Conservation (phyloP, 2,329 filamentous ascomycete species). For the Aspergillus sp. region DNA sequence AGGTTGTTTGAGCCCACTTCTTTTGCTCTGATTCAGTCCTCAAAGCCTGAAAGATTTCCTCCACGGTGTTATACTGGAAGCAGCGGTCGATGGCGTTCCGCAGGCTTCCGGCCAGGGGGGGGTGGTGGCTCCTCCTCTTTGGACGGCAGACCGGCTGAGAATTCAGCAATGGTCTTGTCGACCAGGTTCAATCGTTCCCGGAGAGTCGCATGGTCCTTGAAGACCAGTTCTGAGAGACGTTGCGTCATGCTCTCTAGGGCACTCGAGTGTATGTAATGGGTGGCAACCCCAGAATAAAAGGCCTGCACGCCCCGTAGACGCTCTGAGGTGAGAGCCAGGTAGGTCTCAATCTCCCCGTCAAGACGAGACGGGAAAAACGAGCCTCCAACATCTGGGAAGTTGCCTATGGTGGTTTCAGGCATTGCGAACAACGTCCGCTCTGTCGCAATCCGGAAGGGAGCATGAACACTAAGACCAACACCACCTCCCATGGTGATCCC, state of each 20-base stretch:
- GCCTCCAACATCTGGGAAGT: slow-evolving; percentile 96
- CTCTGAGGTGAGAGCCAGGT: slow-evolving; percentile 86
- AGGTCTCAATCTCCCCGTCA: slow-evolving; percentile 79
- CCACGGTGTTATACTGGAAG: slow-evolving; percentile 60
- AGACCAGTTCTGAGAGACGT: slow-evolving; percentile 80
- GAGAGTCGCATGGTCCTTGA: slow-evolving; percentile 65
- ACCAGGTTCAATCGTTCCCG: slow-evolving; percentile 61
- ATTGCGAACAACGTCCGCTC: slow-evolving; percentile 95
- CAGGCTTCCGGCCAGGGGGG: slow-evolving; percentile 57
- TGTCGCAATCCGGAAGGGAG: slow-evolving; percentile 91
- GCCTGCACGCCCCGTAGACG: slow-evolving; percentile 72
- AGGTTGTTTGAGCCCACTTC: slow-evolving; percentile 71
- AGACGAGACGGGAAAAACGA: slow-evolving; percentile 92
- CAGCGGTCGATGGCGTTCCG: slow-evolving; percentile 78
- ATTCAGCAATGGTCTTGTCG: slow-evolving; percentile 86
- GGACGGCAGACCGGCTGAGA: slow-evolving; percentile 68
- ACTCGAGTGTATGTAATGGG: slow-evolving; percentile 91
- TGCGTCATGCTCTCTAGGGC: slow-evolving; percentile 71
- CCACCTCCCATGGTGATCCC: slow-evolving; percentile 98
- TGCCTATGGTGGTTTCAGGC: slow-evolving; percentile 96
- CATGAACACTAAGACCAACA: slow-evolving; percentile 87
- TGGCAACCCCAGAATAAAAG: slow-evolving; percentile 86
- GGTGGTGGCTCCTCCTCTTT: slow-evolving; percentile 45
- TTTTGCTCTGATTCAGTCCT: slow-evolving; percentile 47
- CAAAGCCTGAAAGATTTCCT: slow-evolving; percentile 65